Evolutionary conservation across 305 asterid genomes (phyloP).

Genomic region (Fraxinus nigra): DNA sequence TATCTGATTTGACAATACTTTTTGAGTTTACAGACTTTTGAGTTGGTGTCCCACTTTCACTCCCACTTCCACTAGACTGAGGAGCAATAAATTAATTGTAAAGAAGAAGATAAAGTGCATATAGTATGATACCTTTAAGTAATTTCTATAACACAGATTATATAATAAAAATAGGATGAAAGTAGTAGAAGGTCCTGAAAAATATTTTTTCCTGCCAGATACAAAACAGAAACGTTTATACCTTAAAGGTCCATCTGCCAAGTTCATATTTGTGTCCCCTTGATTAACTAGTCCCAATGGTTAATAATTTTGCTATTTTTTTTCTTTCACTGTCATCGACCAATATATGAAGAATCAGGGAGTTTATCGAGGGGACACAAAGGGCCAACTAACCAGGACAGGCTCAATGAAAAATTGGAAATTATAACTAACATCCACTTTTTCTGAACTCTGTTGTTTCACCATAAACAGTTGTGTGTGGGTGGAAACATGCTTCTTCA

Average conservation of each 20-base stretch:
- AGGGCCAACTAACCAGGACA: not conserved
- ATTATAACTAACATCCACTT: not conserved
- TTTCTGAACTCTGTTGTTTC: not conserved
- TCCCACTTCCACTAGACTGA: constrained; percentile 94
- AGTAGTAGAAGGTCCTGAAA: not conserved
- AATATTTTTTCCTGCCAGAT: not conserved
- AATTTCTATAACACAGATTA: not conserved
- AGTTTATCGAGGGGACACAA: not conserved
- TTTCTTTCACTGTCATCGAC: not conserved
- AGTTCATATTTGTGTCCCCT: not conserved
- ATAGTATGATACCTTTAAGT: not conserved
- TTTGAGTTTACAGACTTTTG: constrained; percentile 60
- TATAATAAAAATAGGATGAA: not conserved
- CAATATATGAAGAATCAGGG: not conserved
- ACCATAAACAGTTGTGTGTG: not conserved
- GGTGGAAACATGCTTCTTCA: not conserved
- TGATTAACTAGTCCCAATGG: not conserved
- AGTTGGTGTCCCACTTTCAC: constrained; percentile 71
- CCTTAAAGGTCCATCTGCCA: constrained; percentile 8
- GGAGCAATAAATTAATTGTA: constrained; percentile 1
- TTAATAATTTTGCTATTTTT: not conserved
- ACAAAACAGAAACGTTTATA: not conserved
- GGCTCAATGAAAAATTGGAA: not conserved
- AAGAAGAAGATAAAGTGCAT: not conserved
- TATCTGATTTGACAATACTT: constrained; percentile 44